Evolutionary conservation across 495 filamentous ascomycete species (phyloP), one percentile per base, ranked within the genome.

Genomic region (Baudoinia panamericana): DNA sequence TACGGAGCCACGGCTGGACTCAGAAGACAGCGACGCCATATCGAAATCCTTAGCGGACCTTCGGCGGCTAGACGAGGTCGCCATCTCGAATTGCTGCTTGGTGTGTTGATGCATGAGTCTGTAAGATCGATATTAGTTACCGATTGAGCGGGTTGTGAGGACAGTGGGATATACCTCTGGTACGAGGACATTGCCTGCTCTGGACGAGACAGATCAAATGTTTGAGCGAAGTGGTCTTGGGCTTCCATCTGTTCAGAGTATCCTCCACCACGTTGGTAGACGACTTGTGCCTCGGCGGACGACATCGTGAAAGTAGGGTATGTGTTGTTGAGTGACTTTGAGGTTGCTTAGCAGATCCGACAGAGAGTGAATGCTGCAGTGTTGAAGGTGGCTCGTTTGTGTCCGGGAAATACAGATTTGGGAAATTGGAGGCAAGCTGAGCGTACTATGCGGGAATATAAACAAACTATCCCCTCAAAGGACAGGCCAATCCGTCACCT

Each of bases 171-270:
- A 13, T 48, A 61, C 59, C 48, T 45, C 35, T 55, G 49, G 25
- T 63, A 63, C 0, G 30, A 29, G 8, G 47, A 52, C 54, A 59
- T 59, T 25, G 59, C 57, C n/a, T 39, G 18, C 12, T 47, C 39
- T 11, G 57, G 57, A 20, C 53, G 37, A 10, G 45, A 43, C 4
- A 56, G 26, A 32, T 53, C 52, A 35, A 38, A 59, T 24, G 55
- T 45, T 17, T 53, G 48, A n/a, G 46, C 36, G 43, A 58, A 62
- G 30, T 52, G 53, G 30, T 60, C 49, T 24, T 56, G 53, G 17
- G 51, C 44, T 11, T 44, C 41, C 38, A 50, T 47, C 15, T 53
- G 53, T 24, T 54, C 46, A 16, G 47, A 45, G 39, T 46, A 54
- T 29, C 37, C 17, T 8, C 26, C 13, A 0, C 34, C 42, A 7